These are phyloP conservation scores for Phytophthora colocasiae DNA, from an alignment of 352 stramenopile species.

Conservation along the genomic window DNA sequence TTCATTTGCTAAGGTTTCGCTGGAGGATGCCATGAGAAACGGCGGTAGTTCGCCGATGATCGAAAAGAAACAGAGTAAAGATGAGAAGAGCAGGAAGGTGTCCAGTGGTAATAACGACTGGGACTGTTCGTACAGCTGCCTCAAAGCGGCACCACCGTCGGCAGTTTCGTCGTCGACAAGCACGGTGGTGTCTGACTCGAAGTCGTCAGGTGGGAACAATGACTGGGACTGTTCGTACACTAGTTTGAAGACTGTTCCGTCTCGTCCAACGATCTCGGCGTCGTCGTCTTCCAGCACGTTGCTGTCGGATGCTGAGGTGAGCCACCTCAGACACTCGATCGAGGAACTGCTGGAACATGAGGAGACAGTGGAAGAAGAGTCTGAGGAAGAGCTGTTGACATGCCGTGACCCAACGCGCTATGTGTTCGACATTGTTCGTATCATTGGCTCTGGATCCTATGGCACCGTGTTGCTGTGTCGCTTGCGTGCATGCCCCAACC, in stretches of 20 bases:
- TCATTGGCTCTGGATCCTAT: conserved; percentile 83
- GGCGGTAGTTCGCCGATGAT: conserved; percentile 13
- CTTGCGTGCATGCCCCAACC: conserved; percentile 46
- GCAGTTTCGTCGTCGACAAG: conserved; percentile 6
- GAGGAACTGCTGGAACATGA: conserved; percentile 40
- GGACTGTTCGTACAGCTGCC: conserved; percentile 47
- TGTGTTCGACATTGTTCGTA: conserved; percentile 74
- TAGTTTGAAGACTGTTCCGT: conserved; percentile 14
- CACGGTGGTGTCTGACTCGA: conserved; percentile 14
- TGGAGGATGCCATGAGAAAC: conserved; percentile 38
- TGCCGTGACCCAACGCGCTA: conserved; percentile 33
- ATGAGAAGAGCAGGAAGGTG: conserved; percentile 15
- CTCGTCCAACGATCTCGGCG: conserved; percentile 43
- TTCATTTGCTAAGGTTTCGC: conserved; percentile 71
- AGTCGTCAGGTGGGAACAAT: conserved; percentile 19
- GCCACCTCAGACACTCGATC: conserved; percentile 31
- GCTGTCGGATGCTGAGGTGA: conserved; percentile 44
- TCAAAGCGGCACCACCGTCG: conserved; percentile 15
- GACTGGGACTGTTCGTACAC: conserved; percentile 55
- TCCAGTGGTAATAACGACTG: conserved; percentile 46
- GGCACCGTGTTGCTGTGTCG: conserved; percentile 75
- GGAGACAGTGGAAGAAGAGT: conserved; percentile 30
- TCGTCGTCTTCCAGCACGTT: conserved; percentile 62
- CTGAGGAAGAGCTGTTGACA: conserved; percentile 19
- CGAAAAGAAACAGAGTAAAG: conserved; percentile 2